A percentile compares a stretch with the other conserved stretches of the same genome.
phyloP scores from a whole-genome alignment of 2,329 filamentous ascomycete species.

The Colletotrichum godetiae region DNA sequence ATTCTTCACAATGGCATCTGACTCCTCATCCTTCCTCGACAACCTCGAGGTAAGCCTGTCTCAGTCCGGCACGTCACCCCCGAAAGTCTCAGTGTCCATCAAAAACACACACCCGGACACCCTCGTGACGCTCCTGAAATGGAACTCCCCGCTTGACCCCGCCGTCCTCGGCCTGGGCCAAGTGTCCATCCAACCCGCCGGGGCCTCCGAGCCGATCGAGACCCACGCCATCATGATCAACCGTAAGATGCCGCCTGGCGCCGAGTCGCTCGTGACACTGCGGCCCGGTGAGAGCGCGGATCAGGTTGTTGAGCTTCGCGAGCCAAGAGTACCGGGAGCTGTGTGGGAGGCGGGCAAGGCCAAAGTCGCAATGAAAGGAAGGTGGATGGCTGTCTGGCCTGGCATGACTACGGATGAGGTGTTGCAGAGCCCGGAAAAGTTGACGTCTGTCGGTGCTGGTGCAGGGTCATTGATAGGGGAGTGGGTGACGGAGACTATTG shows the following conservation, averaged over 20 bases:
- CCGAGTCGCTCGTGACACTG: conserved; percentile 49
- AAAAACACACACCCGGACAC: conserved; percentile 50
- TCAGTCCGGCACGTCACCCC: neutral
- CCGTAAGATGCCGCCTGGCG: conserved; percentile 53
- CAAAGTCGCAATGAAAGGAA: neutral
- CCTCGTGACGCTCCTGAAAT: conserved; percentile 54
- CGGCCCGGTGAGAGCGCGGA: neutral
- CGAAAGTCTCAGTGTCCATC: conserved; percentile 47
- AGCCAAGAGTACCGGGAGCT: neutral
- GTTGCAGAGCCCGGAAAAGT: neutral
- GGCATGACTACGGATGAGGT: neutral
- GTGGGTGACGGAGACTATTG: neutral
- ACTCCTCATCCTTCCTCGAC: neutral
- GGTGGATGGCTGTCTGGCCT: neutral
- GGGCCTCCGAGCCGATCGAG: conserved; percentile 46
- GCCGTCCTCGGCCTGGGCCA: conserved; percentile 53
- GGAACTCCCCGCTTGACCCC: conserved; percentile 56
- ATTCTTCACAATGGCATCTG: neutral
- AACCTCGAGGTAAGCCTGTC: neutral
- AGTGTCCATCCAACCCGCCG: conserved; percentile 50
- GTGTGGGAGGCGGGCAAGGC: neutral
- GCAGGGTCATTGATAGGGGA: neutral
- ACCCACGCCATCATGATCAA: conserved; percentile 52
- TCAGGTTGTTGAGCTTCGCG: neutral
- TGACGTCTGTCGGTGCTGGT: neutral